A percentile compares a stretch with the other conserved stretches of the same genome.
Evolutionary conservation across 179 eudicot species (phyloP).

Genomic region (Heliamphora pulchella): DNA sequence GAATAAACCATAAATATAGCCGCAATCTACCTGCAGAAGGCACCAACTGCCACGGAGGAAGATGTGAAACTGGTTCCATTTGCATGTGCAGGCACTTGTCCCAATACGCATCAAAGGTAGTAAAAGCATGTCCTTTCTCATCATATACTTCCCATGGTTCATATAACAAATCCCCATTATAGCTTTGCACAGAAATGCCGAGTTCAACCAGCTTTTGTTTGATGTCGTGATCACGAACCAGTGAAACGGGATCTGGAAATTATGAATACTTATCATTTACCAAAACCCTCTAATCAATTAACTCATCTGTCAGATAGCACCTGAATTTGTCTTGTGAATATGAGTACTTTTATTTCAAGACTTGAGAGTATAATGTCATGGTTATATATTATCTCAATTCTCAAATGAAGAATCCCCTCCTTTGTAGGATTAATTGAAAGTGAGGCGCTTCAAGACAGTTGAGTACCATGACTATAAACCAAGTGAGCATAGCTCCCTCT

Average conservation of each 20-base stretch:
- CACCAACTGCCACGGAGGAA: conserved; percentile 66
- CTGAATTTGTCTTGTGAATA: not conserved
- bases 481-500: not conserved
- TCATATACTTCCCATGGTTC: conserved; percentile 97
- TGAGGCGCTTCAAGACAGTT: not conserved
- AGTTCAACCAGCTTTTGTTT: conserved; percentile 67
- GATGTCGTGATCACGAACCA: conserved; percentile 84
- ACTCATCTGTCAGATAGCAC: not conserved
- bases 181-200: conserved; percentile 61
- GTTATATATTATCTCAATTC: not conserved
- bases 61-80: conserved; percentile 57
- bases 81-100: conserved; percentile 61
- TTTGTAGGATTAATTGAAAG: not conserved
- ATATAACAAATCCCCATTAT: conserved; percentile 74
- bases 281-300: not conserved
- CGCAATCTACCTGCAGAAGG: conserved; percentile 54
- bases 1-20: not conserved
- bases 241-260: conserved; percentile 81
- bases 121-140: conserved; percentile 65
- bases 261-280: not conserved
- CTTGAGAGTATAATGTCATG: not conserved
- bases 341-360: not conserved
- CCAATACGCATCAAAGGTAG: conserved; percentile 75
- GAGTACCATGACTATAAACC: not conserved
- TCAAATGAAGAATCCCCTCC: not conserved